Evolutionary conservation across 768 basidiomycete species (phyloP), one percentile per base, ranked within the genome.

Genomic region (Pisolithus sp.): DNA sequence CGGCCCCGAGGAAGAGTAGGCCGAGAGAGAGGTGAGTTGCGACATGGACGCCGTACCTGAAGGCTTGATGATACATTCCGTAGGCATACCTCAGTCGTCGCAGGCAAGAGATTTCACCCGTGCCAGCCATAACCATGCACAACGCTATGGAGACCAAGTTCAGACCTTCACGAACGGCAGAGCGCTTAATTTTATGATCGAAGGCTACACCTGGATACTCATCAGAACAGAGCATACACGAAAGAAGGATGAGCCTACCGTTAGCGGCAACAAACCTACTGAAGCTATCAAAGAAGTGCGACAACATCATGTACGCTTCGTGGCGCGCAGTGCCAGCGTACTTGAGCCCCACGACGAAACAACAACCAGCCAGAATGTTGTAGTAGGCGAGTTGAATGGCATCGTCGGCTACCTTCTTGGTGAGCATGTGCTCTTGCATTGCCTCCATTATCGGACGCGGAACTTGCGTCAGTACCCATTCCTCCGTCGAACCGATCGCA

Each of bases 101-200:
- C 17, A 98, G 73, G 58, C 89, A 91, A 50, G 86, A 87, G 46
- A 97, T 81, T 66, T 98, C 93, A 4, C 96, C 96, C 0, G 93
- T 95, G 9, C 96, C 96, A 2, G 95, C 93, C 91, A 98, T 95
- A 40, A 98, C 87, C 79, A 95, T 87, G 62, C 89, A 84, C 30
- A 96, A 71, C 1, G 93, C 76, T 34, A 96, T 76, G 0, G 90
- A 87, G 50, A 98, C 86, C 38, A 94, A 72, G 62, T 89, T 94
- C 34, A 97, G 73, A 4, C 90, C 91, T 59, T 93, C 90, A 12
- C 93, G 79, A 21, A 94, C 80, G 3, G 92, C 86, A 6, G 87
- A 84, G 2, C 93, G 83, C 60, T 88, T 86, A 64, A 97, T 92
- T 61, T 86, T 86, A 53, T 86, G 84, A 62, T 96, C 92, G 58